Percentiles rank a stretch among this genome's conserved stretches.
Evolutionary conservation across 169 alveolate species (phyloP).

Genomic region (Perkinsus olseni): DNA sequence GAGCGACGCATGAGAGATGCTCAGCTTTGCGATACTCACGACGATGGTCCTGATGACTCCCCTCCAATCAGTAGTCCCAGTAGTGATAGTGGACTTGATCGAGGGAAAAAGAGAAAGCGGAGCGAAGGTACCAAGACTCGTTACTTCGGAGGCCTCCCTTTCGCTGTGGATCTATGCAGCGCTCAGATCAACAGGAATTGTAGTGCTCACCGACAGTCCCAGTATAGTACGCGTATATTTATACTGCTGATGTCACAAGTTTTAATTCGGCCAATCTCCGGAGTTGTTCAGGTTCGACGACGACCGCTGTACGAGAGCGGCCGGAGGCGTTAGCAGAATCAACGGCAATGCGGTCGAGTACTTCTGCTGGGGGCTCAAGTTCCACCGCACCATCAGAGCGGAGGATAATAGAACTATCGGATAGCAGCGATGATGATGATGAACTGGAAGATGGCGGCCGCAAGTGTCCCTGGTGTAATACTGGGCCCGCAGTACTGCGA

Average conservation of each 20-base stretch:
- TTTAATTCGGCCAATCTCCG: no score
- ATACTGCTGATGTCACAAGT: no score
- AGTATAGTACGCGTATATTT: no score
- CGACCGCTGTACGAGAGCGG: no score
- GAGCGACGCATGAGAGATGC: neutral
- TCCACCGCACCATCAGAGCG: neutral
- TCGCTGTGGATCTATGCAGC: no score
- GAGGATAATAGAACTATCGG: neutral
- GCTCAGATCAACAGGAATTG: no score
- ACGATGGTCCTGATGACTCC: neutral
- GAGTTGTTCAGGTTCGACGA: no score
- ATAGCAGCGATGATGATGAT: neutral
- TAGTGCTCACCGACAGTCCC: no score
- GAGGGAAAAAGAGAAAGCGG: neutral
- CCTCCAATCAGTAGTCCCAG: neutral
- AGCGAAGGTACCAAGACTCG: neutral
- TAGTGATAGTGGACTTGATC: neutral
- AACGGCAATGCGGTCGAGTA: no score
- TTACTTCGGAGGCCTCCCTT: no score
- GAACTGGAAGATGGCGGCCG: neutral
- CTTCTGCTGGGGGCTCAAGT: neutral
- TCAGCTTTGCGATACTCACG: neutral
- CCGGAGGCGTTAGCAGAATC: no score
- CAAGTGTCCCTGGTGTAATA: neutral
- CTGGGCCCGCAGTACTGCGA: no score